Percentiles rank a stretch among this genome's conserved stretches.
Evolutionary conservation across 163 green algal genomes (phyloP).

Genomic region (Coccomyxa subellipsoidea): DNA sequence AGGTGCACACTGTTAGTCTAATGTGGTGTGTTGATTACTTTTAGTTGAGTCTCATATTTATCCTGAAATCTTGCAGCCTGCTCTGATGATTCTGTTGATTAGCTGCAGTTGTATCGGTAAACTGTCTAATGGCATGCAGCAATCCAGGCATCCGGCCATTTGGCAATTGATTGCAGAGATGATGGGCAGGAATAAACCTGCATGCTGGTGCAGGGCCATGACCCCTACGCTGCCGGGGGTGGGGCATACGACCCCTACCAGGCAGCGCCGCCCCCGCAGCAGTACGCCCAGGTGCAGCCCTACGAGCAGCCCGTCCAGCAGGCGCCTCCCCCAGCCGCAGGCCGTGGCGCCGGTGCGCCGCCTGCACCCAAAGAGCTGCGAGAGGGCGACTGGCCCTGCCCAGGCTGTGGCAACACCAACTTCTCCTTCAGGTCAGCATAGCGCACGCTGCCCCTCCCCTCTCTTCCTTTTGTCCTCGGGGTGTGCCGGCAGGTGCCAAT

Average conservation of each 20-base stretch:
- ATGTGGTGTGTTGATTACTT: too few species aligned
- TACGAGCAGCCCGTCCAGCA: background rate
- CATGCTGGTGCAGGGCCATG: background rate
- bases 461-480: too few species aligned
- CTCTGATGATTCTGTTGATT: too few species aligned
- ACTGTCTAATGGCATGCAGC: background rate
- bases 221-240: background rate
- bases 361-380: slow-evolving; percentile 18
- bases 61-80: too few species aligned
- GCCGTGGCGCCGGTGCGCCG: slow-evolving; percentile 5
- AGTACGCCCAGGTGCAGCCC: background rate
- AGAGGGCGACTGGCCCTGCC: slow-evolving; percentile 75
- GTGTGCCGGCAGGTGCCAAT: too few species aligned
- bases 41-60: too few species aligned
- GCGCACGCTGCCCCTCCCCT: background rate
- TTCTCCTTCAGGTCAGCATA: slow-evolving; percentile 51
- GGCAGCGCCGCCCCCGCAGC: background rate
- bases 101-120: too few species aligned
- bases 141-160: too few species aligned
- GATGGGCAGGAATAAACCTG: background rate
- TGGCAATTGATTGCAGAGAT: too few species aligned
- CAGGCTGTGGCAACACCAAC: slow-evolving; percentile 77
- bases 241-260: background rate
- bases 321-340: background rate
- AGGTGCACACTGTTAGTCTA: background rate